Conservation (phyloP, 2,329 filamentous ascomycete genomes). For the Fonsecaea multimorphosa region DNA sequence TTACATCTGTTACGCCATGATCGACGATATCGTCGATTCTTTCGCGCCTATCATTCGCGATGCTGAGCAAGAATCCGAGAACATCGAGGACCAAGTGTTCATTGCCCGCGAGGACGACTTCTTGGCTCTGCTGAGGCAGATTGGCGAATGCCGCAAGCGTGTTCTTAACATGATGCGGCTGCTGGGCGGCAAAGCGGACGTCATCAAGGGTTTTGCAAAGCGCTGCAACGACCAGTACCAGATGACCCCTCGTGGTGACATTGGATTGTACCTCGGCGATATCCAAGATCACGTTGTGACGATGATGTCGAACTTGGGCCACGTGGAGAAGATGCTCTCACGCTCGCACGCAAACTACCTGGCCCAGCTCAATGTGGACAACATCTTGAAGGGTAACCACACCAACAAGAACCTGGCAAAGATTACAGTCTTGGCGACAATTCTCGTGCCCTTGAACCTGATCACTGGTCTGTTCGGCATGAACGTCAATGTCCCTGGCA, state of each 20-base stretch:
- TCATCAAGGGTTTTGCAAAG: conserved; percentile 96
- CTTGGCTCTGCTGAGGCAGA: conserved; percentile 81
- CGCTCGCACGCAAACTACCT: conserved; percentile 95
- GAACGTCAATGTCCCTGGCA: conserved; percentile 57
- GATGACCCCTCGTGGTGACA: conserved; percentile 93
- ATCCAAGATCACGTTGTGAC: conserved; percentile 99
- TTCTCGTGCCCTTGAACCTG: conserved; percentile 94
- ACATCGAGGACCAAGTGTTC: conserved; percentile 95
- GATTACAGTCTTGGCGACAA: conserved; percentile 90
- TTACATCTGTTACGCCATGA: conserved; percentile 98
- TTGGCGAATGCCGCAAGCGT: conserved; percentile 90
- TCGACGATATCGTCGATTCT: conserved; percentile 96
- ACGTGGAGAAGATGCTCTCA: conserved; percentile 97
- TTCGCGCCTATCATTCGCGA: conserved; percentile 89
- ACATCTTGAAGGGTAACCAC: conserved; percentile 82
- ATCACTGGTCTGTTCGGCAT: conserved; percentile 69
- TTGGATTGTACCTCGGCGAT: conserved; percentile 93
- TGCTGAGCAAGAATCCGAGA: conserved; percentile 86
- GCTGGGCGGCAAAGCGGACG: conserved; percentile 95
- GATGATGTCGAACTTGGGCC: conserved; percentile 94
- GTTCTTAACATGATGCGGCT: conserved; percentile 93
- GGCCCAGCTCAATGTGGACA: conserved; percentile 90
- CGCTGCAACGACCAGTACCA: conserved; percentile 98
- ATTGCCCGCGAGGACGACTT: conserved; percentile 90
- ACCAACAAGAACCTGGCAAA: conserved; percentile 92